Evolutionary conservation across 1,284 basidiomycete genomes (phyloP).

Genomic region (Ustilago xerochloae): DNA sequence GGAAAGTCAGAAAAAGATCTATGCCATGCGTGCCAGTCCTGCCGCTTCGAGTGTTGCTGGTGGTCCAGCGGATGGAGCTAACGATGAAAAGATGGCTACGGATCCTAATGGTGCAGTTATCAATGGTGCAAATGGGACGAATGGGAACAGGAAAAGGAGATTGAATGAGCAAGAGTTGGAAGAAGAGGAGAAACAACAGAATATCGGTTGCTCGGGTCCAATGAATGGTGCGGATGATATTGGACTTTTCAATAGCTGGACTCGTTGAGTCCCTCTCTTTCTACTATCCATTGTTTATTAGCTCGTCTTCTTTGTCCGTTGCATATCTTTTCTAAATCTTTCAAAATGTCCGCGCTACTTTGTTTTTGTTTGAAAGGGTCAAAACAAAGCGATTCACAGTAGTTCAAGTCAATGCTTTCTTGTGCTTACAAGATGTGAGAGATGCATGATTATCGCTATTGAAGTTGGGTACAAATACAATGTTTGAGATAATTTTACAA

Average conservation of each 20-base stretch:
- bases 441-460: not conserved
- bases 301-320: not conserved
- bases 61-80: conserved; percentile 20
- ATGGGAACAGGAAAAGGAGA: conserved; percentile 36
- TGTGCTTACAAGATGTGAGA: not conserved
- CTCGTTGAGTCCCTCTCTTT: conserved; percentile 45
- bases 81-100: conserved; percentile 47
- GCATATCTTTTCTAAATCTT: not conserved
- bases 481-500: conserved; percentile 2
- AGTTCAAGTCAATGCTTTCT: too few relatives aligned
- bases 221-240: conserved; percentile 67
- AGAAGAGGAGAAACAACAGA: conserved; percentile 48
- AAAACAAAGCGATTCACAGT: too few relatives aligned
- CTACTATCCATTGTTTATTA: too few relatives aligned
- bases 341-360: not conserved
- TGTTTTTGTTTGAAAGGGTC: not conserved
- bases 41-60: conserved; percentile 41
- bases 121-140: conserved; percentile 10
- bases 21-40: conserved; percentile 37
- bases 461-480: conserved; percentile 14
- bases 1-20: conserved; percentile 46
- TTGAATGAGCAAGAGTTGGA: conserved; percentile 31
- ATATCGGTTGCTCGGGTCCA: conserved; percentile 59
- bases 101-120: conserved; percentile 13
- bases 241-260: conserved; percentile 59